Base-by-base conservation (phyloP, 2,329 filamentous ascomycete genomes). In the Aspergillus felis region DNA sequence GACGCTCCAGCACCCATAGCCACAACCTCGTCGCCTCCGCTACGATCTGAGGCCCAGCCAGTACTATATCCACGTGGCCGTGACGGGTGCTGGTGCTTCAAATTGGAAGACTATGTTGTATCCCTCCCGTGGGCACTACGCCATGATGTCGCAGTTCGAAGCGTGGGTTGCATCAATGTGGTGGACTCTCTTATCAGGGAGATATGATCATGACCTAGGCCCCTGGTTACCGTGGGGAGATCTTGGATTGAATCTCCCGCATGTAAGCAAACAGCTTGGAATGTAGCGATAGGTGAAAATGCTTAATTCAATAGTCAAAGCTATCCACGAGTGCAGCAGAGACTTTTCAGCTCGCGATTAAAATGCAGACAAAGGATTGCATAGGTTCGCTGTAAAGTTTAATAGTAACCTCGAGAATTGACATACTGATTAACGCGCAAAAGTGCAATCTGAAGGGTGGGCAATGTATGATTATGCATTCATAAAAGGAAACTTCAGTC, bases 401-500 rank as follows among this genome's bases (percentile, higher is more conserved):
- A 20, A 9, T 44, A 3, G 4, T 20, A 22, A 22, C 4, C n/a
- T 6, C 12, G n/a, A 24, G 44, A 14, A n/a, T 24, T 22, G 44
- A 47, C 5, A 14, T 14, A 14, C 24, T 24, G 42, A 20, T 35
- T 38, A 38, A 47, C 12, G 5, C 20, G 20, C 20, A 47, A 28
- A 20, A 27, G 27, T 51, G 27, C 54, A 53, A 54, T 38, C 24
- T 29, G 25, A 17, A 25, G 24, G 29, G 24, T n/a, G 41, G 38
- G 17, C 24, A 35, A 53, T 44, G 32, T 42, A 42, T 27, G 53
- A 46, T 54, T 42, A 53, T 50, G 41, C 56, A 62, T 55, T 24
- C 22, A 24, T 46, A 24, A 46, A 17, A 24, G 42, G 27, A 51
- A 50, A 57, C 56, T 54, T 59, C 10, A 55, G 54, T 62, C 59